Percentiles rank a stretch among this genome's conserved stretches.
Evolutionary conservation across 306 rosid genomes (phyloP).

Genomic region (Astragalus glycyphyllos): DNA sequence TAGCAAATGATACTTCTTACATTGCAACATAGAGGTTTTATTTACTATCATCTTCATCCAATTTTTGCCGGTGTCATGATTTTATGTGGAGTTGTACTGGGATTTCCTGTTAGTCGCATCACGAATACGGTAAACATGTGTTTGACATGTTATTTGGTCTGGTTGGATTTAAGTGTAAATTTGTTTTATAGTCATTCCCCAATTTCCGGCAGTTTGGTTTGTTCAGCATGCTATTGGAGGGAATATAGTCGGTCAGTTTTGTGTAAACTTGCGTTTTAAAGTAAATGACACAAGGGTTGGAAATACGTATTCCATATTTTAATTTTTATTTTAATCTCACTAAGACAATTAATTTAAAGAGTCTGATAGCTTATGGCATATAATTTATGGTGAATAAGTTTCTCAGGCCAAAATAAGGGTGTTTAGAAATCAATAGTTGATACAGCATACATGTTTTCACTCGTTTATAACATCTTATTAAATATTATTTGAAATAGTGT

Average conservation of each 20-base stretch:
- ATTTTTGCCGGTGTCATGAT: constrained; percentile 35
- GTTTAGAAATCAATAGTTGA: too few species aligned
- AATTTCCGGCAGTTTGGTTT: background rate
- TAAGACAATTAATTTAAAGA: too few species aligned
- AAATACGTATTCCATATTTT: background rate
- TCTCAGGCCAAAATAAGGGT: too few species aligned
- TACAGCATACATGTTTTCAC: too few species aligned
- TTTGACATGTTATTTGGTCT: constrained; percentile 30
- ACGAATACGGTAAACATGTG: constrained; percentile 27
- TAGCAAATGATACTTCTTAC: constrained; percentile 27
- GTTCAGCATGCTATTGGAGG: constrained; percentile 38
- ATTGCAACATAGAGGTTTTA: constrained; percentile 14
- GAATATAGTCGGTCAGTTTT: constrained; percentile 33
- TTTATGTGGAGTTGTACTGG: constrained; percentile 19
- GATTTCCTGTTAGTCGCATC: constrained; percentile 36
- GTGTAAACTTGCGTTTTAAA: constrained; percentile 35
- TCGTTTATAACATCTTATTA: too few species aligned
- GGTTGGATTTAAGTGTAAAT: constrained; percentile 36
- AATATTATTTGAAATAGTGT: too few species aligned
- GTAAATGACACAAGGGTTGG: constrained; percentile 6
- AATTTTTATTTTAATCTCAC: background rate
- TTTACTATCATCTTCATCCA: constrained; percentile 29
- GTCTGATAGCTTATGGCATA: too few species aligned
- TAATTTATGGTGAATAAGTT: too few species aligned
- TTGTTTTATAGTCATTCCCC: background rate